Conservation (phyloP, 208 protist species). For the Naegleria gruberi region DNA sequence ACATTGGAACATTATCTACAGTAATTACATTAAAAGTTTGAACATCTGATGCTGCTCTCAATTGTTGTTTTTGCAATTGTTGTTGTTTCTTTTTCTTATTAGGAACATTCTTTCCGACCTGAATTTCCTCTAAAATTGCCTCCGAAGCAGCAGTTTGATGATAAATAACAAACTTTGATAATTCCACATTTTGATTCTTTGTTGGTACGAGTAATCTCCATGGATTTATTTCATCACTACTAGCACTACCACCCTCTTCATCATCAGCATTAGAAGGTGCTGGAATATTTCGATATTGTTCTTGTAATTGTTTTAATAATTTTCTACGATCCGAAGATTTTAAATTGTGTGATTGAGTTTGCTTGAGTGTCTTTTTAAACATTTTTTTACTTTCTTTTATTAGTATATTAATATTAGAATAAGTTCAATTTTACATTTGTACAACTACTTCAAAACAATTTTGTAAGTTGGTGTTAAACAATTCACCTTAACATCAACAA, state of each 20-base stretch:
- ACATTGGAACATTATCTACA: conserved; percentile 6
- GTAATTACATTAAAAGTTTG: neutral
- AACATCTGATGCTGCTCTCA: neutral
- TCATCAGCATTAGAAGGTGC: neutral
- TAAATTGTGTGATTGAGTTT: neutral
- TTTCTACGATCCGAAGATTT: neutral
- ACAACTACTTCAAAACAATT: too few relatives aligned
- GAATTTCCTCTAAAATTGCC: neutral
- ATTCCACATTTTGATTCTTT: neutral
- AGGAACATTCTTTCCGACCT: neutral
- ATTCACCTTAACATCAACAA: too few relatives aligned
- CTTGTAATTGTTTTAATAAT: neutral
- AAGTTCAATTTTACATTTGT: too few relatives aligned
- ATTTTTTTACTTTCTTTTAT: too few relatives aligned
- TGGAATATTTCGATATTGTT: neutral
- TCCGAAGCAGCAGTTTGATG: neutral
- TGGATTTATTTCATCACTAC: neutral
- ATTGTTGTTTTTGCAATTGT: neutral
- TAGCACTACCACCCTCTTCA: too few relatives aligned
- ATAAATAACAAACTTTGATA: neutral
- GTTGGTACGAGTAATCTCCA: neutral
- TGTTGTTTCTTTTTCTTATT: neutral
- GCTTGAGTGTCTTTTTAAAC: neutral
- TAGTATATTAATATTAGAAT: too few relatives aligned
- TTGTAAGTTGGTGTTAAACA: too few relatives aligned